Base-by-base conservation (phyloP, 2,329 filamentous ascomycete species). In the Epichloe scottii region DNA sequence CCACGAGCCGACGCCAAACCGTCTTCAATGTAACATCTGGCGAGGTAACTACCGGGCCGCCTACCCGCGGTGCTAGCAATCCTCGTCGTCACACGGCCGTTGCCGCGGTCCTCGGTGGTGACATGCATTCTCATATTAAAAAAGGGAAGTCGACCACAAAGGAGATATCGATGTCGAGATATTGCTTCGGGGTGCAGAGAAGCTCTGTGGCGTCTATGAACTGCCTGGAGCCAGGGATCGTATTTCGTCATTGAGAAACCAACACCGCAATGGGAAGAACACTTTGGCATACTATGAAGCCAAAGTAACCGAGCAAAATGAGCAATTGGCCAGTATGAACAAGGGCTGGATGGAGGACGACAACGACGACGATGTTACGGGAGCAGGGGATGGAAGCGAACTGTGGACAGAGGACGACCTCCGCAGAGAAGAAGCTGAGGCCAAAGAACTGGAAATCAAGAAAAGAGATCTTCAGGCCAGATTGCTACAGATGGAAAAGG, bases 111-210 rank as follows among this genome's bases (percentile, higher is more conserved):
- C 71, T 97, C 8, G 93, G 93, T 5, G 84, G 84, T 0, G 87
- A 95, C 57, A 79, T 97, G 65, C 89, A 95, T 65, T 82, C 87
- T 44, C 79, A 86, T 64, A 89, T 96, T 71, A 56, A 79, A 68
- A 55, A 75, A 63, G 77, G 75, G 78, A 77, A 44, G 71, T 70
- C 41, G 64, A 68, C 52, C 62, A 63, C 49, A 63, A 76, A 55
- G 84, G 83, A 10, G 89, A 94, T 23, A 76, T 96, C 2, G 88
- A 97, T 65, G 82, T 97, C 3, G 87, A 95, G 60, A 76, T 95
- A 1, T 70, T 98, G 33, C 75, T 98, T 21, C 76, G 79, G 49
- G 90, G 91, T 1, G 91, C 90, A 0, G 89, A 96, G 72, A 95
- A 89, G 72, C 77, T 97, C 33, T 90, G 89, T 59, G 78, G 78